These are phyloP conservation scores for California macrophylla DNA, from an alignment of 441 rosid genomes.

Conservation along the genomic window DNA sequence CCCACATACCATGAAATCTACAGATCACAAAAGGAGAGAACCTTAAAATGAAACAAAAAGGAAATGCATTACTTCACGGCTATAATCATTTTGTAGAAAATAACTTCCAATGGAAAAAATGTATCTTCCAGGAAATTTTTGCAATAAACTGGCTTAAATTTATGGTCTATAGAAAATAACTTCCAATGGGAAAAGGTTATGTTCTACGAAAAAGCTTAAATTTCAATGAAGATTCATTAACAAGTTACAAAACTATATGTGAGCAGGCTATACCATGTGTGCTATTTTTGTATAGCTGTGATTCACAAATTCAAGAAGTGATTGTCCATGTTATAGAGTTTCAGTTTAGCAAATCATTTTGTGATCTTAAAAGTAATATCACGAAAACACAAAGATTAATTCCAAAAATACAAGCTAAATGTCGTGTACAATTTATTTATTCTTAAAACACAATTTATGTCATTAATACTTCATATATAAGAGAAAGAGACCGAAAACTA, in stretches of 20 bases:
- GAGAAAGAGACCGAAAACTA: neutral
- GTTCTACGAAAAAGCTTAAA: neutral
- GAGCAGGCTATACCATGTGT: neutral
- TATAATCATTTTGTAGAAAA: neutral
- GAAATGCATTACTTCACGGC: neutral
- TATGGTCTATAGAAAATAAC: too few species aligned
- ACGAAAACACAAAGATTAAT: neutral
- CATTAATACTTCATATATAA: neutral
- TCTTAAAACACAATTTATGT: neutral
- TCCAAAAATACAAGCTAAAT: neutral
- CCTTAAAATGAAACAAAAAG: neutral
- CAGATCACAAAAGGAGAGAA: neutral
- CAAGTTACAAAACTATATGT: neutral
- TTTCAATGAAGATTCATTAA: neutral
- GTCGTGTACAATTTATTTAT: neutral
- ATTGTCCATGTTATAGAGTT: neutral
- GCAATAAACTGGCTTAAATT: too few species aligned
- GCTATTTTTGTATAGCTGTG: neutral
- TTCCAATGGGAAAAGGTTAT: too few species aligned
- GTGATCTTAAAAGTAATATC: neutral
- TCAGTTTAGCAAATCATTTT: neutral
- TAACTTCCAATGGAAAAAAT: too few species aligned
- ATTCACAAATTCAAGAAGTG: neutral
- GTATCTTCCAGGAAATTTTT: too few species aligned
- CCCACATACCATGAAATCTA: neutral